A percentile compares a stretch with the other conserved stretches of the same genome.
Conservation (phyloP, 345 rosid genomes). For the Reutealis trisperma region DNA sequence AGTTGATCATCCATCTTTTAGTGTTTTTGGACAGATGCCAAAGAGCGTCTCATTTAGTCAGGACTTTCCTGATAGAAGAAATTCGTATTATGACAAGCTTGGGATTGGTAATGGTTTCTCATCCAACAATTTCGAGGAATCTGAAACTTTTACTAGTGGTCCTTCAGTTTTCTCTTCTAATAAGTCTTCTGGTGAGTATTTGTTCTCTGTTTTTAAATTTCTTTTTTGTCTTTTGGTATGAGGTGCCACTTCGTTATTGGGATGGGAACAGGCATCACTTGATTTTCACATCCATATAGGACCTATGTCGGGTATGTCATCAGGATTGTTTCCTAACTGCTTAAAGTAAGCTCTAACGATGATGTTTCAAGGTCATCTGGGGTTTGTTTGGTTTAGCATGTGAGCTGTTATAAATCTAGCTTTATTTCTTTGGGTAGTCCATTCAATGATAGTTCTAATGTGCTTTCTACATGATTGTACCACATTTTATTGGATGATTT, state of each 20-base stretch:
- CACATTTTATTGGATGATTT: too few species aligned
- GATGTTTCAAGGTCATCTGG: too few species aligned
- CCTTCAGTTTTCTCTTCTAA: slow-evolving; percentile 40
- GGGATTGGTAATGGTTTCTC: slow-evolving; percentile 53
- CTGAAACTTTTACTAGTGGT: slow-evolving; percentile 38
- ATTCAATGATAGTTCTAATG: too few species aligned
- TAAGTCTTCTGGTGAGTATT: slow-evolving; percentile 61
- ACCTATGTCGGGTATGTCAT: neutral
- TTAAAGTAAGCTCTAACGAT: too few species aligned
- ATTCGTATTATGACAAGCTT: slow-evolving; percentile 41
- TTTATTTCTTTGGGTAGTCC: too few species aligned
- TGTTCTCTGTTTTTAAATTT: neutral
- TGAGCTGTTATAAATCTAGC: too few species aligned
- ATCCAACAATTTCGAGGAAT: slow-evolving; percentile 47
- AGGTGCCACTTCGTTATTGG: neutral
- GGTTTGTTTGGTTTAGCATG: too few species aligned
- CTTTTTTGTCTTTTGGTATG: too few species aligned
- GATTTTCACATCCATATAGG: neutral
- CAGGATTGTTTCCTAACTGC: too few species aligned
- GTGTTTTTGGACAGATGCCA: slow-evolving; percentile 40
- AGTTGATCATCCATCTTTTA: slow-evolving; percentile 41
- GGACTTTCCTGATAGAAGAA: slow-evolving; percentile 46
- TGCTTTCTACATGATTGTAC: too few species aligned
- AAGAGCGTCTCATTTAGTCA: slow-evolving; percentile 37
- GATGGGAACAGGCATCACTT: neutral